These are phyloP conservation scores for Podosphaera xanthii DNA, from an alignment of 2,329 filamentous ascomycete species.

Conservation along the genomic window DNA sequence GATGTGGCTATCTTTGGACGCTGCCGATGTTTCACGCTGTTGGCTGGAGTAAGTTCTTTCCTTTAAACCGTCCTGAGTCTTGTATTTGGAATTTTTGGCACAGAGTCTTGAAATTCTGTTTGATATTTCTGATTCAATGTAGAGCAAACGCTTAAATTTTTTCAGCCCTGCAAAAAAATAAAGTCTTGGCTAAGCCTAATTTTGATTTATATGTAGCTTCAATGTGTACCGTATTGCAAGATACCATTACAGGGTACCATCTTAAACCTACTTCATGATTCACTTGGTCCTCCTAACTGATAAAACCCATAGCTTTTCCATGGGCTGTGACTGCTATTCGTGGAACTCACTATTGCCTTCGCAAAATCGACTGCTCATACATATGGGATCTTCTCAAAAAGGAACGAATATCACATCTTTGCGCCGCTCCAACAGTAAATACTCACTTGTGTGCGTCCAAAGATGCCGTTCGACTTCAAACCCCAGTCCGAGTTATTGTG, in stretches of 20 bases:
- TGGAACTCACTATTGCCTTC: slow-evolving; percentile 83
- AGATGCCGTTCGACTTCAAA: slow-evolving; percentile 45
- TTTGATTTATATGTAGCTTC: too few species aligned
- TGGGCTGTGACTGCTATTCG: slow-evolving; percentile 85
- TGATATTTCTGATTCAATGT: too few species aligned
- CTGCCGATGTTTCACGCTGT: slow-evolving; percentile 63
- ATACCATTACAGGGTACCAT: too few species aligned
- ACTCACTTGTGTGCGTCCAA: slow-evolving; percentile 67
- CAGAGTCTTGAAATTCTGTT: too few species aligned
- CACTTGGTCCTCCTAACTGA: neutral
- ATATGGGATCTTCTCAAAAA: slow-evolving; percentile 80
- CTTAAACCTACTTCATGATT: too few species aligned
- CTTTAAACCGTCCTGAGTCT: neutral
- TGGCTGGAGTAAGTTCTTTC: slow-evolving; percentile 18
- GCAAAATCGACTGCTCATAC: slow-evolving; percentile 83
- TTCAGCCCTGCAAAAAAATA: too few species aligned
- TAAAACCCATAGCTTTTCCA: slow-evolving; percentile 44
- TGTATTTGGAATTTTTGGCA: too few species aligned
- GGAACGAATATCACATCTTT: slow-evolving; percentile 81
- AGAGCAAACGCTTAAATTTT: too few species aligned
- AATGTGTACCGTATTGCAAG: too few species aligned
- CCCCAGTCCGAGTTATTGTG: slow-evolving; percentile 67
- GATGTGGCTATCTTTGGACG: slow-evolving; percentile 75
- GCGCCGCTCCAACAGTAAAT: slow-evolving; percentile 88
- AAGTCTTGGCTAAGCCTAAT: too few species aligned